Evolutionary conservation across 1,284 basidiomycete species (phyloP), one percentile per base, ranked within the genome.

Genomic region (Rhodotorula sp.): DNA sequence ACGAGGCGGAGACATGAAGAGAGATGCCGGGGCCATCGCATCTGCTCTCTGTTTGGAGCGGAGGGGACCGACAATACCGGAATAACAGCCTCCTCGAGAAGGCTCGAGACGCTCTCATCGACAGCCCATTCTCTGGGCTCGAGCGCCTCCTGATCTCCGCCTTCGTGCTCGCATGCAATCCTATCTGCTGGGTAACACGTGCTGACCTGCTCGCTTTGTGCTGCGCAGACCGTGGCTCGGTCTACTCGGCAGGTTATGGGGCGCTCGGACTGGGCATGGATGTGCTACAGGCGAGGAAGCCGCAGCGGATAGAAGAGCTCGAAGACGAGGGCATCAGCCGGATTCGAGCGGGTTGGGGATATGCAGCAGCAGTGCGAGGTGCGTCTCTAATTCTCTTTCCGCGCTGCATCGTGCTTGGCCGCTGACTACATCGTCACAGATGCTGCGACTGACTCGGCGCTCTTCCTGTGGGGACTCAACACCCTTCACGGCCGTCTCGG

Each of bases 11-110:
- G 23, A 49, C 54, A 45, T 42, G 49, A 68, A 73, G 74, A 77
- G 52, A 61, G 12, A 70, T 64, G 77, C 77, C 78, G 78, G 77
- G 78, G 78, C 78, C 78, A 78, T 77, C 71, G 61, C 55, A 76
- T 57, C 54, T 55, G 64, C 60, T 59, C 54, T 25, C 46, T 60
- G 17, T 44, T 62, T 27, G 63, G 64, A 53, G 55, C 44, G 27
- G 59, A 46, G 21, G 41, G 17, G 61, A 52, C 52, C 50, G 42
- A 56, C n/a, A 58, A 44, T 3, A 58, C 70, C 70, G 66, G 64
- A 59, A 46, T 7, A 7, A 50, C 34, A 53, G n/a, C 61, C 2
- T 21, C 12, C n/a, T 46, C 10, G 57, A 49, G 44, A 7, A 57
- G 45, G 44, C 34, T n/a, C 21, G 41, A 49, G 45, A 42, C 53